Conservation (phyloP, 495 filamentous ascomycete species). For the Penicillium salamii region DNA sequence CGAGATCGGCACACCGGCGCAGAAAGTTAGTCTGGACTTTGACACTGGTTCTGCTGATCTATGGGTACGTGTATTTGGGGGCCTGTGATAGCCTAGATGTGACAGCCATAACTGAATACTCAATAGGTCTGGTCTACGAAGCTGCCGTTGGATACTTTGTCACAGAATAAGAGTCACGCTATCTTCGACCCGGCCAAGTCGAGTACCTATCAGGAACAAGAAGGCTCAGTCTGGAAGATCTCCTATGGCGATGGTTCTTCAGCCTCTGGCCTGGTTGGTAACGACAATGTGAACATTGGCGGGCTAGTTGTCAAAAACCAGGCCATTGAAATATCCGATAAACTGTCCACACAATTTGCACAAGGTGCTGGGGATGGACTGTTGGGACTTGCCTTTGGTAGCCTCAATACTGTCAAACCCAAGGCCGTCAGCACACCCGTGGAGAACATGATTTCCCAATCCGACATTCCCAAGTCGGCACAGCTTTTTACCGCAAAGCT, state of each 20-base stretch:
- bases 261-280: constrained; percentile 68
- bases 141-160: constrained; percentile 39
- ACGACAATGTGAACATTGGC: constrained; percentile 65
- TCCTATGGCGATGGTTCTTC: constrained; percentile 70
- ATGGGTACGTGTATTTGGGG: constrained; percentile 55
- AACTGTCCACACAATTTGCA: constrained; percentile 61
- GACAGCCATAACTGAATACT: constrained; percentile 9
- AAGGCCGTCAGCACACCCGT: constrained; percentile 63
- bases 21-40: constrained; percentile 67
- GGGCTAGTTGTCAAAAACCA: constrained; percentile 67
- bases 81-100: neutral
- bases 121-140: constrained; percentile 61
- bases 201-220: constrained; percentile 53
- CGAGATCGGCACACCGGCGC: constrained; percentile 63
- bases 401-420: constrained; percentile 67
- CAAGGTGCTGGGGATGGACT: constrained; percentile 65
- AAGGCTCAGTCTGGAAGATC: constrained; percentile 62
- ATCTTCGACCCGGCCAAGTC: constrained; percentile 58
- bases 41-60: constrained; percentile 77
- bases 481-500: constrained; percentile 76
- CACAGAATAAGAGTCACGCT: constrained; percentile 43
- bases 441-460: constrained; percentile 71
- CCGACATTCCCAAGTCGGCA: constrained; percentile 57
- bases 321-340: constrained; percentile 65
- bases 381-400: constrained; percentile 67